Base-by-base conservation (phyloP, 192 early-diverging fungal species). In the Chytriomyces sp. region DNA sequence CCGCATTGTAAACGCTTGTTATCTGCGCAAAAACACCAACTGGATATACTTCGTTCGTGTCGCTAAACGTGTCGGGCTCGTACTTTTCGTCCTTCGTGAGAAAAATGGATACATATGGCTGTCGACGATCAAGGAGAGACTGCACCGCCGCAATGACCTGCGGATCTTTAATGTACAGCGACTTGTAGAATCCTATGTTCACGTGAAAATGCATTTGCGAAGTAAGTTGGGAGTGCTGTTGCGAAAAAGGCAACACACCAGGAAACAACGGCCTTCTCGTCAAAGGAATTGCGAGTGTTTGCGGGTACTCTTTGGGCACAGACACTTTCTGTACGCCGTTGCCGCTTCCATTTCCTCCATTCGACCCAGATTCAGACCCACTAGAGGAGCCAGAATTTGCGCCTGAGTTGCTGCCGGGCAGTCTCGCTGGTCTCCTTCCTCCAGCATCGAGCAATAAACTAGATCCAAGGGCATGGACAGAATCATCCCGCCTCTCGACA, bases 1-100 rank as follows among this genome's bases (percentile, higher is more conserved):
- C 86, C 0, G 87, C 75, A 49, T 83, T 77, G 77, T 96, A 98
- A 44, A 96, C 90, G 61, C 93, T 96, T 49, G 96, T 97, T 77
- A 99, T 97, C 76, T 98, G 96, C 48, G 94, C 94, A 89, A 99
- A 98, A 47, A 99, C 96, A 66, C 97, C 97, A 7, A 98, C 91
- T 13, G 82, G 82, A 80, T 98, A 92, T 13, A 98, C 91, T 77
- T 99, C 93, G 67, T 90, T 81, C 62, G 93, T 80, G 66, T 79
- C 77, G 5, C 87, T 88, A 72, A 98, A 92, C 18, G 91, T 88
- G 72, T 99, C 96, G 2, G 92, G 86, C 64, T 97, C 96, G 68
- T 88, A 80, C 18, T 93, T 92, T 65, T 97, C 95, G 80, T 97
- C 92, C 78, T 95, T 97, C 10, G 97, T 82, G 79, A 99, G 84